Conservation (phyloP, 441 rosid genomes). For the Gossypium schwendimanii region DNA sequence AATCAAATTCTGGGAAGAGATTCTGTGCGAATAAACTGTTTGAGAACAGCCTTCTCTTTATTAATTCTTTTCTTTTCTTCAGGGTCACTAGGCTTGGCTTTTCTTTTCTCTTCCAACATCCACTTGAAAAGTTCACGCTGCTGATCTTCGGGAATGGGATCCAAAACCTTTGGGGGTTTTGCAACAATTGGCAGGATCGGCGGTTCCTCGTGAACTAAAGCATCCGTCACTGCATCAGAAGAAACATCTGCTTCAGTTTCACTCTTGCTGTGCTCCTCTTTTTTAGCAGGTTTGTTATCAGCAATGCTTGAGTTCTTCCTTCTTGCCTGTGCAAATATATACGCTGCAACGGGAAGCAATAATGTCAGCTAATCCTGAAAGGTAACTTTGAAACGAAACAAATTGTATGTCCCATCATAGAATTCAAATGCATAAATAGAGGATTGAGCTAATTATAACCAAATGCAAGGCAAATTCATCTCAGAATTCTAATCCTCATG, state of each 20-base stretch:
- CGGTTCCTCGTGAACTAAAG: slow-evolving; percentile 19
- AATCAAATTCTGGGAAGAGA: slow-evolving; percentile 43
- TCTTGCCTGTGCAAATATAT: slow-evolving; percentile 49
- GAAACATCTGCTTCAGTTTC: slow-evolving; percentile 17
- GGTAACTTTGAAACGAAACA: not conserved
- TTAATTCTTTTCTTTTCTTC: slow-evolving; percentile 48
- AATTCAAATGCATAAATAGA: not conserved
- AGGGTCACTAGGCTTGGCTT: slow-evolving; percentile 37
- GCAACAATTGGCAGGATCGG: slow-evolving; percentile 18
- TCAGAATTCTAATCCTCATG: not conserved
- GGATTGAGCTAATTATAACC: not conserved
- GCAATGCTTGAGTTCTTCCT: slow-evolving; percentile 29
- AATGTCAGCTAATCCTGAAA: not conserved
- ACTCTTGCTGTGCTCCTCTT: slow-evolving; percentile 8
- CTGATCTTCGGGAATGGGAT: slow-evolving; percentile 64
- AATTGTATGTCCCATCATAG: not conserved
- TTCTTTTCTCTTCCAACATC: slow-evolving; percentile 76
- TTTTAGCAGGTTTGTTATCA: slow-evolving; percentile 23
- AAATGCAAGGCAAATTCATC: not conserved
- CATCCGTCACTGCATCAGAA: slow-evolving; percentile 6
- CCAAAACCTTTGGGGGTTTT: slow-evolving; percentile 28
- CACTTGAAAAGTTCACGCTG: slow-evolving; percentile 70
- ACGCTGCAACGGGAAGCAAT: slow-evolving; percentile 36
- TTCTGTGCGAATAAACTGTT: slow-evolving; percentile 47
- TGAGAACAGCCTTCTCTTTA: slow-evolving; percentile 64